Conservation (phyloP, 371 early-diverging fungal genomes). For the Mortierella sp. region DNA sequence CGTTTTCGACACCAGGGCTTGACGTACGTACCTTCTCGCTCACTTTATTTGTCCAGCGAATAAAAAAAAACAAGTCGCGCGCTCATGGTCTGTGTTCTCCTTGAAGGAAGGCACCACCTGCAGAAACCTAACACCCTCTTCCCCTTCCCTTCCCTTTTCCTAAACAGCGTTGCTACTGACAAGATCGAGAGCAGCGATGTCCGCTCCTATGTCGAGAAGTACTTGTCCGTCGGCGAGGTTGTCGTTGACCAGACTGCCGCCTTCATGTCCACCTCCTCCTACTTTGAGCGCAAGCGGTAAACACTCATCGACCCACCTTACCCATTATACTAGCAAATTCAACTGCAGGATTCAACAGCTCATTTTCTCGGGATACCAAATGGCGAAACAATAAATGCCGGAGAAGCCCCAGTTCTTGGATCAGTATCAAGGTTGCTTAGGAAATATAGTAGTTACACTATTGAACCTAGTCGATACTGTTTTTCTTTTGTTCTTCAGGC, state of each 20-base stretch:
- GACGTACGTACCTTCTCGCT: slow-evolving; percentile 16
- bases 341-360: neutral
- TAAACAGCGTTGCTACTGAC: slow-evolving; percentile 64
- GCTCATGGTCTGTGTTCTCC: no score
- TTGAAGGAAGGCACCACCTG: neutral
- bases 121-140: neutral
- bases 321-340: no score
- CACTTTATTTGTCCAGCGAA: neutral
- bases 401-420: neutral
- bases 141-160: neutral
- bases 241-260: slow-evolving; percentile 70
- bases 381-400: neutral
- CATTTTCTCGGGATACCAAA: neutral
- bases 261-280: slow-evolving; percentile 68
- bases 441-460: neutral
- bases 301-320: neutral
- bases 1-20: slow-evolving; percentile 20
- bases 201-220: slow-evolving; percentile 66
- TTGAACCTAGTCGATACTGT: neutral
- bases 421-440: neutral
- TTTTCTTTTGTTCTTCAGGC: neutral
- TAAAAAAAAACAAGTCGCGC: neutral
- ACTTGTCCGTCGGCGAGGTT: slow-evolving; percentile 78
- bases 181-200: slow-evolving; percentile 73
- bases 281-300: slow-evolving; percentile 75